Evolutionary conservation across 2,329 filamentous ascomycete genomes (phyloP), one percentile per base, ranked within the genome.

Genomic region (Neoscytalidium dimidiatum): DNA sequence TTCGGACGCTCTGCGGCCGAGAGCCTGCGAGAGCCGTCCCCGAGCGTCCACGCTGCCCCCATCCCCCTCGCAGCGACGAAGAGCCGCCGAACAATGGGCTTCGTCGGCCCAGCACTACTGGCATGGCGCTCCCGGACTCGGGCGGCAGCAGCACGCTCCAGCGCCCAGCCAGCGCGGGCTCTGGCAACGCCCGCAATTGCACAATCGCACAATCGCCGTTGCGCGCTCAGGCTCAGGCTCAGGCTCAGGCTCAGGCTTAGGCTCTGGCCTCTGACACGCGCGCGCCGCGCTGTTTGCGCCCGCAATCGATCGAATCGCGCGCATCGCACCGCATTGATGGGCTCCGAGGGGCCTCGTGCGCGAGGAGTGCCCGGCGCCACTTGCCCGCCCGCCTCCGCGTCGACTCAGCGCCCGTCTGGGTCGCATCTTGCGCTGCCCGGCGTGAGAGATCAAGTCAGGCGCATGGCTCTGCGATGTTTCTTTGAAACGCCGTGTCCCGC

Each of bases 401-500:
- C 56, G 53, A 58, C 53, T 58, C 53, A 31, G 38, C 53, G 53
- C 35, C 43, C 56, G 38, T 60, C 43, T 17, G 56, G 56, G 41
- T 49, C 44, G 57, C 57, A 49, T 46, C 31, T 38, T 49, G 57
- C 57, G 57, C 57, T 46, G 57, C 44, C 44, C 19, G 51, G n/a
- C 19, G 51, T 56, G 29, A 35, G 46, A 49, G 23, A 49, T 49
- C 38, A 44, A 48, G 23, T 46, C 56, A 44, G 56, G 33, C 56
- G 46, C 44, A 48, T 48, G 44, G 44, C 44, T 23, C 44, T 26
- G 44, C 28, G 23, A 33, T 60, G 46, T 65, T 60, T 53, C 43
- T 41, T 28, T 60, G 63, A 65, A 65, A 65, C 63, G 52, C 53
- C 44, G 28, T 51, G 26, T 61, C 62, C 63, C 63, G 63, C 63